A percentile compares a stretch with the other conserved stretches of the same genome.
These are phyloP conservation scores for Xylaria sp. DNA, from an alignment of 495 filamentous ascomycete species.

Conservation along the genomic window DNA sequence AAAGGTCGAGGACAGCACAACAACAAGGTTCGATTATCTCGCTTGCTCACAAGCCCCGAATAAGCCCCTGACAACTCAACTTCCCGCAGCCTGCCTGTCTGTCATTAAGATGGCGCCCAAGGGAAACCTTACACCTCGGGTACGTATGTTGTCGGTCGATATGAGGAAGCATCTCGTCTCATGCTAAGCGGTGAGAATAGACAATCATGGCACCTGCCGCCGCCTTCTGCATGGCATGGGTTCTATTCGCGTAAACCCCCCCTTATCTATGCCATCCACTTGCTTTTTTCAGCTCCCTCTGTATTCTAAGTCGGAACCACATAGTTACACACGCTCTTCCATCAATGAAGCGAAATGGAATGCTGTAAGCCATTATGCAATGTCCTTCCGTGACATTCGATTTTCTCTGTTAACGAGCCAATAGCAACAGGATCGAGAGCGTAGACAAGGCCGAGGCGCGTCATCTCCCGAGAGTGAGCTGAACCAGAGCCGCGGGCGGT, in stretches of 20 bases:
- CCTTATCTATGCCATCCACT: background rate
- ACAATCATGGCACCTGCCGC: conserved; percentile 27
- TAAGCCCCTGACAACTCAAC: background rate
- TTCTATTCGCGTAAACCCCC: conserved; percentile 24
- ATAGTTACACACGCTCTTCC: conserved; percentile 27
- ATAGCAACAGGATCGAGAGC: conserved; percentile 25
- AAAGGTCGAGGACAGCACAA: background rate
- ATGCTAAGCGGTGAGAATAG: conserved; percentile 6
- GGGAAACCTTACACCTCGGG: conserved; percentile 23
- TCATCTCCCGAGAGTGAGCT: conserved; percentile 11
- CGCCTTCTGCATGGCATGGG: conserved; percentile 27
- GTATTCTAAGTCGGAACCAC: background rate
- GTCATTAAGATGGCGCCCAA: conserved; percentile 19
- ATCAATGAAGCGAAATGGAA: conserved; percentile 27
- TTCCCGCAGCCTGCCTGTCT: background rate
- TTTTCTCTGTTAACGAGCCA: background rate
- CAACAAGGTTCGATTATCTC: background rate
- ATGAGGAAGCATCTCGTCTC: too few relatives aligned
- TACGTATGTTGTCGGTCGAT: conserved; percentile 5
- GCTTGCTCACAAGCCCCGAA: background rate
- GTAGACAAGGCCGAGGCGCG: conserved; percentile 9
- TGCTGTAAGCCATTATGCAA: conserved; percentile 8
- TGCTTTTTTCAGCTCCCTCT: too few relatives aligned
- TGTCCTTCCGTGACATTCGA: background rate
- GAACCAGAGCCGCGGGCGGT: conserved; percentile 11